These are phyloP conservation scores for Pulveroboletus frians DNA, from an alignment of 768 basidiomycete genomes.

Conservation along the genomic window DNA sequence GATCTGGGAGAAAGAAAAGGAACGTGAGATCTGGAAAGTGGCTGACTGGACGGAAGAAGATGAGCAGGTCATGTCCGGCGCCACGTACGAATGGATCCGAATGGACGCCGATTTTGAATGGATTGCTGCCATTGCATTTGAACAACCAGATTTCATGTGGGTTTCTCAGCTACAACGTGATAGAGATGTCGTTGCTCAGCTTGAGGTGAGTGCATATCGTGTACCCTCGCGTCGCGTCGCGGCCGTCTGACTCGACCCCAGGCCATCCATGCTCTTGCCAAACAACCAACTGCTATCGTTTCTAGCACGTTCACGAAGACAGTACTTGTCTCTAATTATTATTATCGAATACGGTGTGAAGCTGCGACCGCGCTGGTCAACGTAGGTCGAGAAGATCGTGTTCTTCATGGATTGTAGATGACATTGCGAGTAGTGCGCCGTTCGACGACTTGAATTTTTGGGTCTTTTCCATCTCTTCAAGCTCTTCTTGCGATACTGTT, in stretches of 20 bases:
- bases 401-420: constrained; percentile 8
- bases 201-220: constrained; percentile 64
- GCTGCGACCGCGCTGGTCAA: constrained; percentile 80
- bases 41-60: constrained; percentile 98
- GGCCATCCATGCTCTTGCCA: constrained; percentile 87
- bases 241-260: constrained; percentile 31
- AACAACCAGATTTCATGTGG: constrained; percentile 99
- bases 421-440: constrained; percentile 61
- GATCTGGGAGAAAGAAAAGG: constrained; percentile 93
- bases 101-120: constrained; percentile 99
- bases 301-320: constrained; percentile 92
- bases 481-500: constrained; percentile 85
- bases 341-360: constrained; percentile 92
- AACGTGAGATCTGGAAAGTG: constrained; percentile 92
- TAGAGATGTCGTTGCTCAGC: constrained; percentile 92
- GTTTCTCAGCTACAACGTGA: constrained; percentile 93
- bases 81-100: constrained; percentile 98
- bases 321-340: constrained; percentile 91
- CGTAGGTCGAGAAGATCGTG: constrained; percentile 41
- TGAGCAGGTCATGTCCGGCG: constrained; percentile 87
- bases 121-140: constrained; percentile 89
- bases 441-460: constrained; percentile 74
- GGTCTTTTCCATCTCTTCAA: constrained; percentile 96
- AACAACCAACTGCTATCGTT: constrained; percentile 76
- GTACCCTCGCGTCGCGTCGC: not conserved